Evolutionary conservation across 139 green algal genomes (phyloP).

Genomic region (Chlamydomonas sphaeroides): DNA sequence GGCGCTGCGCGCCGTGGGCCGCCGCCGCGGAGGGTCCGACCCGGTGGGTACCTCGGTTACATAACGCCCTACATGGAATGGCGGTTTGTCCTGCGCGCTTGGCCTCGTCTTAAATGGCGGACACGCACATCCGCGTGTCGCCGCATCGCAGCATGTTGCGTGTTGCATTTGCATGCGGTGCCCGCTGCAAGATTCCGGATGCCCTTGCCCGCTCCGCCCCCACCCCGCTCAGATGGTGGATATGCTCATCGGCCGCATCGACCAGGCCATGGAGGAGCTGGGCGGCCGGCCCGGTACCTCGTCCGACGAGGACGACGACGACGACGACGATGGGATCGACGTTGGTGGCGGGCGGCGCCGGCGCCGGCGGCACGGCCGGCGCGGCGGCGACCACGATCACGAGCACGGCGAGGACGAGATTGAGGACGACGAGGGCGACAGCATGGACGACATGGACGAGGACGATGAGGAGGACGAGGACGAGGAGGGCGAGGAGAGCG

Average conservation of each 20-base stretch:
- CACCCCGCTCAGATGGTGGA: conserved; percentile 20
- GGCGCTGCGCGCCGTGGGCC: conserved; percentile 30
- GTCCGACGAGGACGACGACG: conserved; percentile 7
- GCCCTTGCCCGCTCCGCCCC: too few species aligned
- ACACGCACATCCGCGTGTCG: too few species aligned
- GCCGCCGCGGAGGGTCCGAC: not conserved
- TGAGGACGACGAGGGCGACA: conserved; percentile 35
- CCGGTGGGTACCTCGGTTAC: too few species aligned
- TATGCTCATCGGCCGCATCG: conserved; percentile 39
- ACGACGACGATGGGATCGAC: not conserved
- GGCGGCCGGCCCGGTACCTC: conserved; percentile 1
- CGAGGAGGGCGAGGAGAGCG: conserved; percentile 29
- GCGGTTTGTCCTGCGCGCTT: not conserved
- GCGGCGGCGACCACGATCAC: not conserved
- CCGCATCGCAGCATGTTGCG: too few species aligned
- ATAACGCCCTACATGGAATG: too few species aligned
- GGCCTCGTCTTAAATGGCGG: too few species aligned
- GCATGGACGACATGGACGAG: conserved; percentile 34
- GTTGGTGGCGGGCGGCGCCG: not conserved
- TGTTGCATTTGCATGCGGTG: too few species aligned
- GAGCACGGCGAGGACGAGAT: not conserved
- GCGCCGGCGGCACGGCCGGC: not conserved
- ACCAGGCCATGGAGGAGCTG: conserved; percentile 33
- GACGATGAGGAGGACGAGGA: conserved; percentile 48
- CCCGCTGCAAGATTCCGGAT: too few species aligned